phyloP scores from a whole-genome alignment of 2,329 filamentous ascomycete species.

The Hymenoscyphus scutula region DNA sequence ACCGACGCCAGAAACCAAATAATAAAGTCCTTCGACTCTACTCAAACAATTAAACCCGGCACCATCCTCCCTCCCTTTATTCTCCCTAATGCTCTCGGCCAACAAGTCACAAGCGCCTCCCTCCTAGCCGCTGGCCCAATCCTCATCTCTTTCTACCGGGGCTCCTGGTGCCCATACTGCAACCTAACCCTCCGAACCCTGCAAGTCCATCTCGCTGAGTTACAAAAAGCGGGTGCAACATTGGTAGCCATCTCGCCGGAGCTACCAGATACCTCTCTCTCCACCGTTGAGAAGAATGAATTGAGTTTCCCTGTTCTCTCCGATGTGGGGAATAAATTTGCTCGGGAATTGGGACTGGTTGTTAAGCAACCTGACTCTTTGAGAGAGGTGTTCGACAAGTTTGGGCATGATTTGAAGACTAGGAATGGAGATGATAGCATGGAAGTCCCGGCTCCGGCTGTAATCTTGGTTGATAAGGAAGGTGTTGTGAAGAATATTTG shows the following conservation, averaged over 20 bases:
- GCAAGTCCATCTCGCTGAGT: conserved; percentile 38
- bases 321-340: conserved; percentile 39
- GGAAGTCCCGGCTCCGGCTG: conserved; percentile 41
- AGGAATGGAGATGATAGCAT: conserved; percentile 41
- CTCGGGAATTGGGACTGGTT: conserved; percentile 40
- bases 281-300: conserved; percentile 41
- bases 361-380: conserved; percentile 36
- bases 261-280: conserved; percentile 40
- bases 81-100: conserved; percentile 38
- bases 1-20: conserved; percentile 17
- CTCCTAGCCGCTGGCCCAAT: conserved; percentile 38
- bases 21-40: conserved; percentile 18
- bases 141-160: conserved; percentile 47
- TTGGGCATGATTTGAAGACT: conserved; percentile 36
- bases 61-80: conserved; percentile 38
- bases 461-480: conserved; percentile 39
- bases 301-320: conserved; percentile 43
- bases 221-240: conserved; percentile 40
- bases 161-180: conserved; percentile 47
- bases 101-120: conserved; percentile 34
- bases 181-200: conserved; percentile 41
- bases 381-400: conserved; percentile 28
- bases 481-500: conserved; percentile 39
- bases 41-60: conserved; percentile 36
- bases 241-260: conserved; percentile 45